phyloP scores from a whole-genome alignment of 163 green algal species.

The Botryococcus braunii region DNA sequence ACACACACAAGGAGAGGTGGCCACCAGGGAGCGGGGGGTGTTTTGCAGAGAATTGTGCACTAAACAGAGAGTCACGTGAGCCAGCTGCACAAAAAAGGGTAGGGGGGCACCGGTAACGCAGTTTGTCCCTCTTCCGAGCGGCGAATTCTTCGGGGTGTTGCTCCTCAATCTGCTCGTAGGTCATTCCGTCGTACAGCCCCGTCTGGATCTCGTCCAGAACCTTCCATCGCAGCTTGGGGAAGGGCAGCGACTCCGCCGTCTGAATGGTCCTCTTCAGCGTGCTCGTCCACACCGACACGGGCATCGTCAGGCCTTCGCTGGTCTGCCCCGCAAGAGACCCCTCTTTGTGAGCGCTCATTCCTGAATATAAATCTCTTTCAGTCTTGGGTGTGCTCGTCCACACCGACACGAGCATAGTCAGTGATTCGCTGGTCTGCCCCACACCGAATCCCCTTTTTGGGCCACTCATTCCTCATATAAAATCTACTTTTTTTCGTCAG shows the following conservation, averaged over 20 bases:
- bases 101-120: constrained; percentile 79
- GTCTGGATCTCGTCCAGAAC: constrained; percentile 86
- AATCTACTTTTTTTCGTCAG: too few relatives aligned
- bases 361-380: too few relatives aligned
- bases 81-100: not conserved
- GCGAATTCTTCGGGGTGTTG: constrained; percentile 70
- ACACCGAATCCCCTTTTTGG: too few relatives aligned
- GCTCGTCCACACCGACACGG: constrained; percentile 80
- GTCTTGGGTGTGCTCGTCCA: constrained; percentile 86
- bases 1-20: too few relatives aligned
- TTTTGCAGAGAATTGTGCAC: too few relatives aligned
- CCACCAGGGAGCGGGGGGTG: not conserved
- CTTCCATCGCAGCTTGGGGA: constrained; percentile 84
- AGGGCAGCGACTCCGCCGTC: constrained; percentile 70
- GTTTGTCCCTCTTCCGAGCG: constrained; percentile 75
- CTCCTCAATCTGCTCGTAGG: constrained; percentile 72
- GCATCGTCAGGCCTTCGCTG: constrained; percentile 29
- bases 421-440: constrained; percentile 28
- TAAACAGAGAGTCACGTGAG: not conserved
- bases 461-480: too few relatives aligned
- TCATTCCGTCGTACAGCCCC: constrained; percentile 81
- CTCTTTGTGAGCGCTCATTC: too few relatives aligned
- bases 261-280: constrained; percentile 84
- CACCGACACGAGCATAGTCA: constrained; percentile 52
- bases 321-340: constrained; percentile 28